phyloP scores from a whole-genome alignment of 306 rosid genomes.

The Neltuma alba region DNA sequence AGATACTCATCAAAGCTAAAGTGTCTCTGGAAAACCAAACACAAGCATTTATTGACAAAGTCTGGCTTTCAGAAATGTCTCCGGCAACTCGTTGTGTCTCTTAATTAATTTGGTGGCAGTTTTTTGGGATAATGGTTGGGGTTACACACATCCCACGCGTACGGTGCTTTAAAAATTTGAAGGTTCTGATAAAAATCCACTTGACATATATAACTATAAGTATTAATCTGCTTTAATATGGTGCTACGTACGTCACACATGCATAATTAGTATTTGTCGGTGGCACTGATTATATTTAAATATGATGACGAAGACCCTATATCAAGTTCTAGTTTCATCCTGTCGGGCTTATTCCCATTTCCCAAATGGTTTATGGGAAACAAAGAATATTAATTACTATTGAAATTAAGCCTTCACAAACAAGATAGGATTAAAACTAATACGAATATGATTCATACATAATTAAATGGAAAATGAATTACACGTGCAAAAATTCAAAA shows the following conservation, averaged over 20 bases:
- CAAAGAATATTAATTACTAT: no score
- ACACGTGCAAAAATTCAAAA: background rate
- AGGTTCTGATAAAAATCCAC: background rate
- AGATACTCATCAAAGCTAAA: background rate
- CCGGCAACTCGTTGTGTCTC: background rate
- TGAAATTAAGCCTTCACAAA: background rate
- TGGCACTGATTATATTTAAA: background rate
- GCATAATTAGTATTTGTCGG: background rate
- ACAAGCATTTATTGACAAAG: slow-evolving; percentile 11
- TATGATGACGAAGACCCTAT: background rate
- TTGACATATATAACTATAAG: no score
- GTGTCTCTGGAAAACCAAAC: background rate
- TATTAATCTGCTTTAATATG: no score
- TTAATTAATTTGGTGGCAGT: background rate
- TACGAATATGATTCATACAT: background rate
- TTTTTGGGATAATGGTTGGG: slow-evolving; percentile 24
- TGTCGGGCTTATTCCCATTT: no score
- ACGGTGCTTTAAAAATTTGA: no score
- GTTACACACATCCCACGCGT: no score
- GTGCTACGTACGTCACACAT: background rate
- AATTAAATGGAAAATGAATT: background rate
- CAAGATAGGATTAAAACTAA: background rate
- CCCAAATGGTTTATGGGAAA: no score
- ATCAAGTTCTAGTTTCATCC: no score
- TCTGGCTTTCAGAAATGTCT: slow-evolving; percentile 9